Conservation (phyloP, 495 filamentous ascomycete genomes). For the Apodospora peruviana region DNA sequence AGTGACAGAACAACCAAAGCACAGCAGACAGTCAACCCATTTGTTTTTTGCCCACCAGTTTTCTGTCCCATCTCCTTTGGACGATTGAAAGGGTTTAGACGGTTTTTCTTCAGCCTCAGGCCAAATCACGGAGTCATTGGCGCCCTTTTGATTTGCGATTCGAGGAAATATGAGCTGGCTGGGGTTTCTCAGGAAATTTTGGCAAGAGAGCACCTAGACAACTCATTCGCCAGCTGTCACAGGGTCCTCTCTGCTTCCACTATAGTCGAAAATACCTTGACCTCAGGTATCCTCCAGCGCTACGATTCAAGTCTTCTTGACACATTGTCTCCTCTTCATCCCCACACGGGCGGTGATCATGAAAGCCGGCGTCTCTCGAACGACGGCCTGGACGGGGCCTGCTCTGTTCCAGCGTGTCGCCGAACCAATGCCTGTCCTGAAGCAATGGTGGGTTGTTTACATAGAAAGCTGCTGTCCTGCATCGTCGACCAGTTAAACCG, state of each 20-base stretch:
- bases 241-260: no score
- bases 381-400: not conserved
- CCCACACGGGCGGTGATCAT: no score
- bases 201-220: slow-evolving; percentile 7
- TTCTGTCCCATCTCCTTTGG: slow-evolving; percentile 4
- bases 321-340: no score
- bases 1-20: no score
- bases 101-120: slow-evolving; percentile 17
- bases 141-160: slow-evolving; percentile 20
- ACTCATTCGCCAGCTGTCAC: slow-evolving; percentile 24
- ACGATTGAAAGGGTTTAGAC: slow-evolving; percentile 28
- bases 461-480: slow-evolving; percentile 6
- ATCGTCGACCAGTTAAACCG: slow-evolving; percentile 14
- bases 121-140: slow-evolving; percentile 17
- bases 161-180: slow-evolving; percentile 27
- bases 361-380: not conserved
- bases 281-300: not conserved
- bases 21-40: not conserved
- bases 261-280: not conserved
- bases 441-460: slow-evolving; percentile 14
- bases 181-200: slow-evolving; percentile 26
- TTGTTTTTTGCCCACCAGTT: not conserved
- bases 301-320: not conserved
- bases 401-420: slow-evolving; percentile 8
- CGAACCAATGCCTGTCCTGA: slow-evolving; percentile 8